Base-by-base conservation (phyloP, 2,329 filamentous ascomycete genomes). In the Dryadomyces quercus-mongolicae region DNA sequence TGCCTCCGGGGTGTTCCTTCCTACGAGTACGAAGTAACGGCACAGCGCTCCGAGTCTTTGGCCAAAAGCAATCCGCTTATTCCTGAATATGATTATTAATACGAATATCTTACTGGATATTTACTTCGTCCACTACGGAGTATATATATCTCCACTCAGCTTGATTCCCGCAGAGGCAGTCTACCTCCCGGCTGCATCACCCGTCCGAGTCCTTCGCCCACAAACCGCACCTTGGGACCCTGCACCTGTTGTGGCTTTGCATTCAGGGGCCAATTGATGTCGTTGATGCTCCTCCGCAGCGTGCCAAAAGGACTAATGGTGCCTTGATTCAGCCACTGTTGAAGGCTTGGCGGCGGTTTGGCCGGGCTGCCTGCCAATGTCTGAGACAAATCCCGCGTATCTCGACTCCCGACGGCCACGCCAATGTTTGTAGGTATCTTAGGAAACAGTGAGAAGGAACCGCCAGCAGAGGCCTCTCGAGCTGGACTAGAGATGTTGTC, bases 301-400 rank as follows among this genome's bases (percentile, higher is more conserved):
- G 65, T 63, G 31, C 61, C 64, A 56, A 69, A 68, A 3, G 67
- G 67, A 51, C 66, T 68, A 7, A 68, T 66, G 10, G 62, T 64
- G 48, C 64, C 65, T 2, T 64, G 62, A 47, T 62, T 52, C 46
- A 70, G 57, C 67, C 67, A 70, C 36, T 59, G 60, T 51, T 68
- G 63, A 49, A 69, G 56, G 16, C 60, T 68, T 6, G 64, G 60
- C 36, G 56, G 55, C 22, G 52, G 56, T 21, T 53, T 51, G 18
- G 52, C 57, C 43, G 53, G 56, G 53, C 53, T 16, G 42, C 38
- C 12, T 42, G 12, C 12, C 38, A 5, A 5, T 42, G 12, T 42
- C 38, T 42, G 12, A n/a, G 38, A 42, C 16, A 13, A 12, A 15
- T 42, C 25, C 25, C 25, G 25, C 25, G 53, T 54, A 18, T 38